These are phyloP conservation scores for Phellinidium pouzarii DNA, from an alignment of 1,284 basidiomycete genomes.

Conservation along the genomic window DNA sequence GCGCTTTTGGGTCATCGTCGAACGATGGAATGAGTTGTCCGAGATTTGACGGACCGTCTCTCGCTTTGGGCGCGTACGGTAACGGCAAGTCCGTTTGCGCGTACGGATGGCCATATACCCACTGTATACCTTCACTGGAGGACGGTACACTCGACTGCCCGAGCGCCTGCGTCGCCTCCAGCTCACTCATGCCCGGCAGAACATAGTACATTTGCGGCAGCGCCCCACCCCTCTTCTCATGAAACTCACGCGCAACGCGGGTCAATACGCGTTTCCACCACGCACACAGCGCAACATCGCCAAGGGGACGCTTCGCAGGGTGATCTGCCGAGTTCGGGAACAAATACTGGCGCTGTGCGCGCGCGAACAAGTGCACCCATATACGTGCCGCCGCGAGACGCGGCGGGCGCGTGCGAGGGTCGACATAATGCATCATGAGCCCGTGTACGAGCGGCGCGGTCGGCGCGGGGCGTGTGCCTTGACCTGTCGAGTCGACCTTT, in stretches of 20 bases:
- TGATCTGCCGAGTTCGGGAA: slow-evolving; percentile 88
- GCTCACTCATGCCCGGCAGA: slow-evolving; percentile 65
- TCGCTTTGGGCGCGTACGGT: slow-evolving; percentile 40
- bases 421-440: slow-evolving; percentile 64
- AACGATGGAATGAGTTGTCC: slow-evolving; percentile 80
- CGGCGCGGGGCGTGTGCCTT: slow-evolving; percentile 50
- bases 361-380: slow-evolving; percentile 87
- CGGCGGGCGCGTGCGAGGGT: slow-evolving; percentile 59
- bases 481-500: slow-evolving; percentile 92
- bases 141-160: slow-evolving; percentile 27
- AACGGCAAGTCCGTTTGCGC: slow-evolving; percentile 48
- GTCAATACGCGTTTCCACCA: slow-evolving; percentile 88
- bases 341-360: slow-evolving; percentile 87
- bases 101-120: slow-evolving; percentile 78
- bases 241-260: slow-evolving; percentile 41
- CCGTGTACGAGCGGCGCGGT: slow-evolving; percentile 64
- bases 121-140: slow-evolving; percentile 27
- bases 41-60: slow-evolving; percentile 38
- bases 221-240: slow-evolving; percentile 16
- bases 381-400: slow-evolving; percentile 35
- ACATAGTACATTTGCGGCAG: slow-evolving; percentile 45
- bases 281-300: slow-evolving; percentile 75
- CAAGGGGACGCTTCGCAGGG: slow-evolving; percentile 66
- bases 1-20: slow-evolving; percentile 89
- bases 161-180: slow-evolving; percentile 64